A percentile compares a stretch with the other conserved stretches of the same genome.
Conservation (phyloP, 2,329 filamentous ascomycete species). For the Chaetothyriales sp. region DNA sequence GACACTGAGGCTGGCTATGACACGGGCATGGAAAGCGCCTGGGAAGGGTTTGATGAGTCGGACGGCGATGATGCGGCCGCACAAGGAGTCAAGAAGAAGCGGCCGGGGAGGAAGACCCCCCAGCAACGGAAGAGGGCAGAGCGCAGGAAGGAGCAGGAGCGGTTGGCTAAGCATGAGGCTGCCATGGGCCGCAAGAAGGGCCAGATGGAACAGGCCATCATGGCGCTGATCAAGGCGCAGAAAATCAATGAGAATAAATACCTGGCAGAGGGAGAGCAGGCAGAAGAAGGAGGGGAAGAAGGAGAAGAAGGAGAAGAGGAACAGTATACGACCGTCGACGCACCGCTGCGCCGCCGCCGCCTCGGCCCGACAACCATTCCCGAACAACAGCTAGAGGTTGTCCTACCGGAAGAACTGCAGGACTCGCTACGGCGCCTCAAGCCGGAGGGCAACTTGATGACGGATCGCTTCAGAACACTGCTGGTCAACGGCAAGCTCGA, state of each 20-base stretch:
- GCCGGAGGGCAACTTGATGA: slow-evolving; percentile 88
- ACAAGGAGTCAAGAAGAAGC: slow-evolving; percentile 52
- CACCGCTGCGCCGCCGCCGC: slow-evolving; percentile 8
- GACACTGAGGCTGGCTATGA: slow-evolving; percentile 58
- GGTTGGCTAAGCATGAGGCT: slow-evolving; percentile 57
- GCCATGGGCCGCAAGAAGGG: slow-evolving; percentile 57
- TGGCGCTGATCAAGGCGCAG: slow-evolving; percentile 26
- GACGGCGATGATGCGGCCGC: slow-evolving; percentile 51
- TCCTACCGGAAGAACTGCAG: slow-evolving; percentile 70
- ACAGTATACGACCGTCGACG: slow-evolving; percentile 1
- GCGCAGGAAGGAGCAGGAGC: slow-evolving; percentile 75
- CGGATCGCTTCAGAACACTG: slow-evolving; percentile 80
- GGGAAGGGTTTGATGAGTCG: slow-evolving; percentile 80
- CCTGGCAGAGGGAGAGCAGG: slow-evolving; percentile 20
- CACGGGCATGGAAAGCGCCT: slow-evolving; percentile 79
- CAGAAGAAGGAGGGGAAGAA: slow-evolving; percentile 27
- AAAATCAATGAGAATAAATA: slow-evolving; percentile 37
- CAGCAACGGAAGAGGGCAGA: slow-evolving; percentile 76
- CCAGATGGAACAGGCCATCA: slow-evolving; percentile 49
- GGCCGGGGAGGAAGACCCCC: slow-evolving; percentile 70
- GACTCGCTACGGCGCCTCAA: slow-evolving; percentile 68
- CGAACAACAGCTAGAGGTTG: slow-evolving; percentile 63
- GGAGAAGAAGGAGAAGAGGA: slow-evolving; percentile 30
- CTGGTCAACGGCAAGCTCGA: slow-evolving; percentile 82
- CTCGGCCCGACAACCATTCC: slow-evolving; percentile 35